Percentiles rank a stretch among this genome's conserved stretches.
Conservation (phyloP, 257 asterid species). For the Fraxinus pennsylvanica region DNA sequence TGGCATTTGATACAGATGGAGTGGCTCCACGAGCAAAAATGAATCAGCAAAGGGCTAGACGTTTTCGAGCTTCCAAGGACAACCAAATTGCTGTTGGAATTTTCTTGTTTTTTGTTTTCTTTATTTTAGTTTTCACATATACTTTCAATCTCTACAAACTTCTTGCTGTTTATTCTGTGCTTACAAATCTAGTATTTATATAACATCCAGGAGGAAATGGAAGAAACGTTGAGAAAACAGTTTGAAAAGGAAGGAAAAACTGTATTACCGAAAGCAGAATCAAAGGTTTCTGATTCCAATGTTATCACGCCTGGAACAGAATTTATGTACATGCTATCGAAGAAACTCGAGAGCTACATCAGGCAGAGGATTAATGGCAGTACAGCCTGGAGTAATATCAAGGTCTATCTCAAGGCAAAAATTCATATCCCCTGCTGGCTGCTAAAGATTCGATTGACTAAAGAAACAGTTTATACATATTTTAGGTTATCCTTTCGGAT, state of each 20-base stretch:
- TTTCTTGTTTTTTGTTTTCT: background rate
- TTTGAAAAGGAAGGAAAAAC: slow-evolving; percentile 48
- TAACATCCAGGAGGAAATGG: slow-evolving; percentile 45
- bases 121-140: background rate
- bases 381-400: slow-evolving; percentile 52
- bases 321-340: slow-evolving; percentile 49
- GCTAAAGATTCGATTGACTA: background rate
- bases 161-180: background rate
- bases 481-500: slow-evolving; percentile 67
- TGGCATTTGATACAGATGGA: slow-evolving; percentile 46
- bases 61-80: slow-evolving; percentile 56
- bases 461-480: background rate
- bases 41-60: slow-evolving; percentile 58
- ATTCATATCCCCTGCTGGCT: background rate
- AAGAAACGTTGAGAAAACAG: slow-evolving; percentile 36
- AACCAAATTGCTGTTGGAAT: slow-evolving; percentile 34
- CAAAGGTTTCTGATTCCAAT: slow-evolving; percentile 54
- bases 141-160: background rate
- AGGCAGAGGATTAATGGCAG: slow-evolving; percentile 30
- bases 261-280: slow-evolving; percentile 43
- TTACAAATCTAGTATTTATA: background rate
- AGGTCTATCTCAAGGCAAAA: slow-evolving; percentile 37
- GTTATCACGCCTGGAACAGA: slow-evolving; percentile 66
- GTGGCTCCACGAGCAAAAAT: slow-evolving; percentile 77
- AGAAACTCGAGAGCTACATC: slow-evolving; percentile 41